A percentile compares a stretch with the other conserved stretches of the same genome.
phyloP scores from a whole-genome alignment of 495 filamentous ascomycete species.

The Chaetomium cochliodes region DNA sequence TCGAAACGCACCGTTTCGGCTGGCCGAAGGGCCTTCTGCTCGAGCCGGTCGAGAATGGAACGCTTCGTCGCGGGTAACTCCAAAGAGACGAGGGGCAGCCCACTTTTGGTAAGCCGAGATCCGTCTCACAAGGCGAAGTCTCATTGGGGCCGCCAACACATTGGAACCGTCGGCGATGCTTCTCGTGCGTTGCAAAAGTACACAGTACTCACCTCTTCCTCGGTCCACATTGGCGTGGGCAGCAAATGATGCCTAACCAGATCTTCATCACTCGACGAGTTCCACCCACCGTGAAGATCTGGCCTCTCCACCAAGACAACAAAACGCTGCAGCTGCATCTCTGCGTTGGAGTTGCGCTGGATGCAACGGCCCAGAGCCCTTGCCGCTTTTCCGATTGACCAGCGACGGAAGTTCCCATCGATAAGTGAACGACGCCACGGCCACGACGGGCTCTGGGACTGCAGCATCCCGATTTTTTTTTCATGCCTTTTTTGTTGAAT shows the following conservation, averaged over 20 bases:
- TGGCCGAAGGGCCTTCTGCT: conserved; percentile 12
- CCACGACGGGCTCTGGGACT: not conserved
- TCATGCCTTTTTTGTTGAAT: too few relatives aligned
- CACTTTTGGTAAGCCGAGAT: conserved; percentile 20
- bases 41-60: conserved; percentile 11
- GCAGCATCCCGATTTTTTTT: too few relatives aligned
- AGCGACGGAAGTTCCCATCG: not conserved
- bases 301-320: not conserved
- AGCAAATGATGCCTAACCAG: conserved; percentile 19
- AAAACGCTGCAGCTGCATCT: conserved; percentile 3
- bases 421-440: not conserved
- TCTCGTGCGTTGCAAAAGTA: conserved; percentile 3
- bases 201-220: not conserved
- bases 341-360: conserved; percentile 6
- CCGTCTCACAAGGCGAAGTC: conserved; percentile 6
- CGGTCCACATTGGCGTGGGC: not conserved
- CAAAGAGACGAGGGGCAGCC: not conserved
- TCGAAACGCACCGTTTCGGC: conserved; percentile 15
- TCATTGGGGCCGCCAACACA: not conserved
- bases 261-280: conserved; percentile 2
- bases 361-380: not conserved
- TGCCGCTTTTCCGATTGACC: not conserved
- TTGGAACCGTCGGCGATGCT: not conserved
- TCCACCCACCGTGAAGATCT: not conserved
- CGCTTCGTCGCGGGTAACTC: not conserved